Evolutionary conservation across 2,329 filamentous ascomycete species (phyloP), one percentile per base, ranked within the genome.

Genomic region (Hypoxylon sp.): DNA sequence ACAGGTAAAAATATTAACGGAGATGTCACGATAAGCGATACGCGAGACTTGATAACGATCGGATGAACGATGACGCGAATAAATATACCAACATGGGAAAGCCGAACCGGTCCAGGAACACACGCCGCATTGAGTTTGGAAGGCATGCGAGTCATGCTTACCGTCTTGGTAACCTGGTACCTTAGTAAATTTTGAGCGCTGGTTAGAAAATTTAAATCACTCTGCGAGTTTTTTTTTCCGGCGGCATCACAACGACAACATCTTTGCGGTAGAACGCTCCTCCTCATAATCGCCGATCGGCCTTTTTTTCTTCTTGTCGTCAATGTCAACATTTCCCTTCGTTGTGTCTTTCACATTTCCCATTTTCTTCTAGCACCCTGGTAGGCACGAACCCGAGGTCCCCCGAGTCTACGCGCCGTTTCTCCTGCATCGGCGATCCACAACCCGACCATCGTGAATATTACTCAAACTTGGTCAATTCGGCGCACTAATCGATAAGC

Each of bases 391-490:
- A 65, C 65, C 72, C 72, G 69, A 68, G 34, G 36, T 50, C 45
- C 70, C 38, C 73, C 73, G 71, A 70, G 51, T 64, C 62, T 28
- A 61, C 59, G 59, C 49, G 49, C 52, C 66, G 51, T 62, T 58
- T 67, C 72, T 74, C 69, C 70, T 64, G 56, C 34, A 67, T 71
- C 70, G 72, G 72, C 72, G 70, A 55, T 73, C 71, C 72, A 74
- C 68, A 59, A 50, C 63, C 49, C 48, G 45, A 63, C 58, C 41
- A 68, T 72, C 63, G 60, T 66, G 56, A 73, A 69, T 59, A 46
- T 66, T 64, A 61, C 52, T 65, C 65, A 51, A 51, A 63, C 32
- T 38, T 59, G 48, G 50, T 52, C 56, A 67, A 66, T 67, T 71
- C 56, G 28, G 62, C 52, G 67, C 68, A 62, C 67, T 63, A 71